Evolutionary conservation across 768 basidiomycete species (phyloP).

Genomic region (Mycena capillaripes): DNA sequence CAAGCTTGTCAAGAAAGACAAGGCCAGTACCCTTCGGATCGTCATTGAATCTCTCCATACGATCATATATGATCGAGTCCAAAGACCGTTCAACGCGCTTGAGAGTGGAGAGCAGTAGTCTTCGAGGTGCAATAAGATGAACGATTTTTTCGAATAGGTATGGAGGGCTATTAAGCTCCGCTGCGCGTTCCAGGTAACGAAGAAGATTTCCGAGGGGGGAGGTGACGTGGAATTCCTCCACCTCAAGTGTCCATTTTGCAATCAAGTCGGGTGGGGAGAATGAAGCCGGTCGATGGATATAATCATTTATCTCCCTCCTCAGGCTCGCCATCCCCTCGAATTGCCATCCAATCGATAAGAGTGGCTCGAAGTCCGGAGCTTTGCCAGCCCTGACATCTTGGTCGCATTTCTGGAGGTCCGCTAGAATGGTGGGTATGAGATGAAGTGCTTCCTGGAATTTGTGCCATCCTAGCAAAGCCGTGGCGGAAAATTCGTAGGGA

Average conservation of each 20-base stretch:
- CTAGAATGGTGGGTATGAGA: not conserved
- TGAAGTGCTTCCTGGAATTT: not conserved
- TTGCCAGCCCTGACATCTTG: not conserved
- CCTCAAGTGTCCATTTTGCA: not conserved
- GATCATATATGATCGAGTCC: not conserved
- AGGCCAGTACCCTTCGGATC: not conserved
- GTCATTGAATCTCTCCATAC: conserved; percentile 9
- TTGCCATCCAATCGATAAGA: not conserved
- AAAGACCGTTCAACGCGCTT: not conserved
- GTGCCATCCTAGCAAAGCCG: not conserved
- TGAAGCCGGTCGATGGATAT: not conserved
- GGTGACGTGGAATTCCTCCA: not conserved
- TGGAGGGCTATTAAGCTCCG: not conserved
- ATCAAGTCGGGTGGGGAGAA: not conserved
- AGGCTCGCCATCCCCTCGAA: not conserved
- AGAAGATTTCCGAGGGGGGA: not conserved
- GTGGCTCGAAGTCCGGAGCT: not conserved
- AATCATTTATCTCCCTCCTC: not conserved
- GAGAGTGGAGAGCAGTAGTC: too few relatives aligned
- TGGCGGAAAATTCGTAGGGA: not conserved
- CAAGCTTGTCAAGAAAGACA: not conserved
- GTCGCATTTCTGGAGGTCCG: not conserved
- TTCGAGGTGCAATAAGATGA: not conserved
- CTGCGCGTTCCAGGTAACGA: not conserved
- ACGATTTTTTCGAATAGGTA: not conserved